Conservation (phyloP, 805 yeast genomes). For the Candida gorgasii region DNA sequence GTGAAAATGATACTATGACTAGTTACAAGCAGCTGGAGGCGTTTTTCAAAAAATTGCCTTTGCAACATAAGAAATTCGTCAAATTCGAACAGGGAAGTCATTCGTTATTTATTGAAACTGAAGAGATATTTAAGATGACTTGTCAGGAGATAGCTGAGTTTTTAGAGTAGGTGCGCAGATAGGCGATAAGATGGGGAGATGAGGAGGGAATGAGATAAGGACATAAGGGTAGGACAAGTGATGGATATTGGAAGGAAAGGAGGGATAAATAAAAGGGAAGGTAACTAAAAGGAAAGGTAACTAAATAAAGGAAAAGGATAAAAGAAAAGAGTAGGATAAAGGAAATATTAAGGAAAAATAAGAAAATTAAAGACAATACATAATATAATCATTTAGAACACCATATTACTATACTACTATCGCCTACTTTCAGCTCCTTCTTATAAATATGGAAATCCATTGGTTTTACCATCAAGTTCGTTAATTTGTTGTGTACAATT, state of each 20-base stretch:
- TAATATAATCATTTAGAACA: slow-evolving; percentile 4
- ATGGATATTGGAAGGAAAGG: not conserved
- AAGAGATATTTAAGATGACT: slow-evolving; percentile 31
- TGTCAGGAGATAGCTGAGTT: slow-evolving; percentile 9
- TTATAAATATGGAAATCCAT: slow-evolving; percentile 11
- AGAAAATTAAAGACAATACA: not conserved
- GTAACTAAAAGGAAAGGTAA: not conserved
- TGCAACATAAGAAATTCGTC: slow-evolving; percentile 29
- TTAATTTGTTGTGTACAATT: slow-evolving; percentile 2
- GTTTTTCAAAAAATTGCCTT: slow-evolving; percentile 38
- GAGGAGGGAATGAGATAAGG: not conserved
- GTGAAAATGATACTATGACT: slow-evolving; percentile 61
- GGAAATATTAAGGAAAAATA: not conserved
- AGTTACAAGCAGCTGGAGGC: slow-evolving; percentile 46
- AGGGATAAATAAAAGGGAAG: not conserved
- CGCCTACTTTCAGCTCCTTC: slow-evolving; percentile 4
- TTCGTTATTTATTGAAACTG: slow-evolving; percentile 47
- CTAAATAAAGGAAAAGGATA: not conserved
- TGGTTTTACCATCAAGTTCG: not conserved
- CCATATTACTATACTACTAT: slow-evolving; percentile 12
- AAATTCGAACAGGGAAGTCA: slow-evolving; percentile 38
- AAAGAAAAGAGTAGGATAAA: not conserved
- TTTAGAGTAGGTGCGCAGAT: too few relatives aligned
- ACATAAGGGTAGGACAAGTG: not conserved
- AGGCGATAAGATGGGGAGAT: too few relatives aligned